Conservation (phyloP, 768 basidiomycete species). For the Tricholoma furcatifolium region DNA sequence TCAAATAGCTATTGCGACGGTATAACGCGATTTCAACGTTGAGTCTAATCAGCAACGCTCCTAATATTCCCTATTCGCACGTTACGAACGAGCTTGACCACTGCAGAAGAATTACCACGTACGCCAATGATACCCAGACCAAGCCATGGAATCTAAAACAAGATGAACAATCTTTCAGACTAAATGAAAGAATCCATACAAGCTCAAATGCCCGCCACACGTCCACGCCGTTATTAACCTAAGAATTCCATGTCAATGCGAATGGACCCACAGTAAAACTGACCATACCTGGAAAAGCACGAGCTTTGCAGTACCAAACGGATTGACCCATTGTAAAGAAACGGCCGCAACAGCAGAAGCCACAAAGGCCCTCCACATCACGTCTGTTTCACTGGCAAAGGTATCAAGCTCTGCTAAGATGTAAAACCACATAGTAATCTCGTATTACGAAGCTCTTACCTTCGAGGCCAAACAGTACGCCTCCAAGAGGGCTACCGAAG, state of each 20-base stretch:
- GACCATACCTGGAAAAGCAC: constrained; percentile 68
- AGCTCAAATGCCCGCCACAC: constrained; percentile 75
- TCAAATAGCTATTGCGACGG: constrained; percentile 51
- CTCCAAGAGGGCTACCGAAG: constrained; percentile 85
- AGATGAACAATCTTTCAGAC: not conserved
- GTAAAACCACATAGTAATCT: not conserved
- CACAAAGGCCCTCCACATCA: constrained; percentile 87
- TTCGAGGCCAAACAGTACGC: constrained; percentile 84
- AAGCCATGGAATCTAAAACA: constrained; percentile 65
- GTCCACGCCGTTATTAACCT: constrained; percentile 59
- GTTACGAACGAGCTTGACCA: not conserved
- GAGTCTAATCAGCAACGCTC: constrained; percentile 62
- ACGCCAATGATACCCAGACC: constrained; percentile 63
- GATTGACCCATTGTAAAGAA: constrained; percentile 81
- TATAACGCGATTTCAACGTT: constrained; percentile 66
- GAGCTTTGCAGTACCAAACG: constrained; percentile 82
- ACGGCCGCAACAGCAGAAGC: constrained; percentile 86
- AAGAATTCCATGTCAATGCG: not conserved
- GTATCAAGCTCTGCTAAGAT: constrained; percentile 53
- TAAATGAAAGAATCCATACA: constrained; percentile 32
- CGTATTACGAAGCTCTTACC: constrained; percentile 27
- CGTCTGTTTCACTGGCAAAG: constrained; percentile 70
- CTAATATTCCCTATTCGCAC: constrained; percentile 56
- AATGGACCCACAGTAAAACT: not conserved
- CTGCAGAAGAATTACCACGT: constrained; percentile 14